Percentiles rank a stretch among this genome's conserved stretches.
Conservation (phyloP, 73 alveolate genomes). For the Blepharisma japonicum region DNA sequence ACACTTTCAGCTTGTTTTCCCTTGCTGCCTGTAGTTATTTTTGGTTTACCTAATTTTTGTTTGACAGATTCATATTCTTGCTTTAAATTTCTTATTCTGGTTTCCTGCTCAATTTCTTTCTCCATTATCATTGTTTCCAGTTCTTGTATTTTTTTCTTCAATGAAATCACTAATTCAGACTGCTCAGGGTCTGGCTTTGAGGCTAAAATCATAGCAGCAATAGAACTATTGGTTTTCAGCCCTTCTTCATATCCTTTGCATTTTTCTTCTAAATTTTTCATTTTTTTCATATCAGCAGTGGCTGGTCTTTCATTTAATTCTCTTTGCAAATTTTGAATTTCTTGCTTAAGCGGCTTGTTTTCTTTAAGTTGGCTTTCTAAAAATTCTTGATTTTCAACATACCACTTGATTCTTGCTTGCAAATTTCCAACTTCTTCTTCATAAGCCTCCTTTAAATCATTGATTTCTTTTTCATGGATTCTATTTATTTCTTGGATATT, state of each 20-base stretch:
- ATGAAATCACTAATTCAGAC: not conserved
- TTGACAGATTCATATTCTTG: not conserved
- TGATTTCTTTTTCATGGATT: conserved; percentile 19
- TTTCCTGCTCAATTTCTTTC: not conserved
- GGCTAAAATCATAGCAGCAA: conserved; percentile 26
- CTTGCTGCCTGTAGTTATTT: not conserved
- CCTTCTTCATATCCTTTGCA: conserved; percentile 5
- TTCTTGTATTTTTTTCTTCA: not conserved
- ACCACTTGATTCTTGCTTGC: not conserved
- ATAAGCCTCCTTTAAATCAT: not conserved
- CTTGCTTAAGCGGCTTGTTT: no score
- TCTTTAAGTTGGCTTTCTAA: no score
- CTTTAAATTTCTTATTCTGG: not conserved
- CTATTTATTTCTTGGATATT: not conserved
- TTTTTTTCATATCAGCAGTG: not conserved
- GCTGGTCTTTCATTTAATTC: not conserved
- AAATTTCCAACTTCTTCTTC: conserved; percentile 8
- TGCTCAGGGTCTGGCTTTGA: conserved; percentile 12
- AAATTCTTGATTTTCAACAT: not conserved
- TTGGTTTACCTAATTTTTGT: not conserved
- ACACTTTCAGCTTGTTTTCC: conserved; percentile 4
- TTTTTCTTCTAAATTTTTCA: conserved; percentile 24
- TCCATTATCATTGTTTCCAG: not conserved
- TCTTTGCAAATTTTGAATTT: not conserved
- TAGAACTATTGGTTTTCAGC: not conserved